These are phyloP conservation scores for Solanum hybrid DNA, from an alignment of 305 asterid species.

Conservation along the genomic window DNA sequence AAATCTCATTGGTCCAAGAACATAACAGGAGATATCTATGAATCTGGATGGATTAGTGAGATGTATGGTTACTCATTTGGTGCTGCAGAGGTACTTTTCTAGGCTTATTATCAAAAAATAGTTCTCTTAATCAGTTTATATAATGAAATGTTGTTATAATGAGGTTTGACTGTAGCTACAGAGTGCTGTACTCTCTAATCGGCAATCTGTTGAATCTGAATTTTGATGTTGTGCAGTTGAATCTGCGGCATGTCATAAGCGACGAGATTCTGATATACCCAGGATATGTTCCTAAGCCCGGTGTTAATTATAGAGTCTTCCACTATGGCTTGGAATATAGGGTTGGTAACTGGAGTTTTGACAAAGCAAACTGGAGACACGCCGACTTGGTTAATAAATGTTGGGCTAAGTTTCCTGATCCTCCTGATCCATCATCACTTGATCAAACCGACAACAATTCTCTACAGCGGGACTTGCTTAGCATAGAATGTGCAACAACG, in stretches of 20 bases:
- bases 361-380: slow-evolving; percentile 84
- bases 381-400: slow-evolving; percentile 60
- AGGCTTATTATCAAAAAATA: background rate
- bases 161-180: background rate
- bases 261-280: slow-evolving; percentile 80
- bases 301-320: slow-evolving; percentile 65
- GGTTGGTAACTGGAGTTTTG: slow-evolving; percentile 84
- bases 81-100: slow-evolving; percentile 74
- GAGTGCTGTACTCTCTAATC: no score
- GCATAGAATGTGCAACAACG: slow-evolving; percentile 64
- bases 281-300: slow-evolving; percentile 54
- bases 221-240: no score
- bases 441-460: slow-evolving; percentile 38
- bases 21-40: slow-evolving; percentile 82
- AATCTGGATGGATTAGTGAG: slow-evolving; percentile 96
- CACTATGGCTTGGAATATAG: slow-evolving; percentile 84
- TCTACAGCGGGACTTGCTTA: slow-evolving; percentile 70
- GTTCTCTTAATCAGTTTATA: background rate
- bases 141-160: background rate
- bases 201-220: no score
- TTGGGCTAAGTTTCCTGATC: slow-evolving; percentile 76
- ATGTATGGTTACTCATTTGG: slow-evolving; percentile 98
- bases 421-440: slow-evolving; percentile 61
- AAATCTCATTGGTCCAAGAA: slow-evolving; percentile 73
- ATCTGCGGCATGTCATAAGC: slow-evolving; percentile 58